phyloP scores from a whole-genome alignment of 1,139 yeast species.

The Yamadazyma conglobata region DNA sequence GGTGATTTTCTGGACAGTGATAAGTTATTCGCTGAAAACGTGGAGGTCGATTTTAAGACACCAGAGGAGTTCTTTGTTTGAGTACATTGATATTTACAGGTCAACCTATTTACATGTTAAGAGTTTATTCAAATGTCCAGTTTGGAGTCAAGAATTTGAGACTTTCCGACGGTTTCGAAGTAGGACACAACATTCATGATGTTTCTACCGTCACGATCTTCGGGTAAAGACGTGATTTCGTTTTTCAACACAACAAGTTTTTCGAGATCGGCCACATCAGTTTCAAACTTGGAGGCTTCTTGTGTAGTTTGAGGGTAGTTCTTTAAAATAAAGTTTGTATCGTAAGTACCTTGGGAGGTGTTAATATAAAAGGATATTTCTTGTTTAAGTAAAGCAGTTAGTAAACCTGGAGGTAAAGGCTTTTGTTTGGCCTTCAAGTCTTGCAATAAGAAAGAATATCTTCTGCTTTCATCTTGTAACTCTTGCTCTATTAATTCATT shows the following conservation, averaged over 20 bases:
- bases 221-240: conserved; percentile 26
- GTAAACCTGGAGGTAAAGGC: conserved; percentile 53
- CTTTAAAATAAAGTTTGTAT: conserved; percentile 43
- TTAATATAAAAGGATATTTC: conserved; percentile 38
- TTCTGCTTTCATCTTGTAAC: conserved; percentile 35
- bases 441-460: conserved; percentile 39
- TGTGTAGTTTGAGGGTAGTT: conserved; percentile 58
- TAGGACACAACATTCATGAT: conserved; percentile 49
- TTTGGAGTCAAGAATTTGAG: conserved; percentile 18
- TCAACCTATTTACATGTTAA: neutral
- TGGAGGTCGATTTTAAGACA: conserved; percentile 51
- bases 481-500: conserved; percentile 42
- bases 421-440: conserved; percentile 34
- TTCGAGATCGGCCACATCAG: conserved; percentile 47
- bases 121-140: neutral
- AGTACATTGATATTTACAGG: conserved; percentile 6
- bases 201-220: conserved; percentile 26
- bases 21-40: conserved; percentile 56
- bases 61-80: conserved; percentile 62
- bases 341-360: conserved; percentile 41
- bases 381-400: conserved; percentile 54
- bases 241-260: conserved; percentile 35
- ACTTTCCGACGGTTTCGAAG: conserved; percentile 56
- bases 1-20: conserved; percentile 81
- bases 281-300: conserved; percentile 63